Evolutionary conservation across 352 stramenopile species (phyloP), one percentile per base, ranked within the genome.

Genomic region (Globisporangium sylvaticum): DNA sequence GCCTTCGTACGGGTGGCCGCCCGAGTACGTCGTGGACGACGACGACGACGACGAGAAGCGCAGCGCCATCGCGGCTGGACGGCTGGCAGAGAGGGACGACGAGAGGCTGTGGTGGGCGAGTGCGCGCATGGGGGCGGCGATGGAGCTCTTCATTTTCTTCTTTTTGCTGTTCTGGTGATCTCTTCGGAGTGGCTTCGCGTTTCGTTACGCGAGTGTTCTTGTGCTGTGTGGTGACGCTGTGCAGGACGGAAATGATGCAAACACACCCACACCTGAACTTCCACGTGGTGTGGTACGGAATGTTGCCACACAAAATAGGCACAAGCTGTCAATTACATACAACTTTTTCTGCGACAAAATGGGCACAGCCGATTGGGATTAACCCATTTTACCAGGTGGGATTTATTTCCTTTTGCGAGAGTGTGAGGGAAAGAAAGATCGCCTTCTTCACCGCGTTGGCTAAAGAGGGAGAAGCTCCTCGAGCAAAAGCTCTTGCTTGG

Each of bases 1-100:
- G 46, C 91, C 91, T 69, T 96, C 88, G 52, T 74, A 90, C 18
- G 91, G 83, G 72, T 97, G 91, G 46, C 91, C 91, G 61, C 89
- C 90, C 22, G 84, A 94, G 75, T 97, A 97, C 58, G 88, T 96
- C 59, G 86, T 94, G 55, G 90, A 76, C 14, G 55, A 76, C 12
- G 55, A 58, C 27, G 58, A 48, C 39, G 39, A 53, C n/a, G 54
- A 60, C 8, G 29, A 44, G 31, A 61, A 46, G 31, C 55, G 31
- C 55, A 48, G 18, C 29, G 55, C 9, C 31, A 31, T 31, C 7
- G 54, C 18, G 14, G 14, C 52, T 27, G 4, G 22, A 12, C 9
- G 29, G 18, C 27, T 59, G 29, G 1, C 20, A 3, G 52, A 4
- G 14, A 42, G 3, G 10, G 54, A 27, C 18, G 20, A 22, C 29